Conservation (phyloP, 1,139 yeast species). For the Pichia kudriavzevii region DNA sequence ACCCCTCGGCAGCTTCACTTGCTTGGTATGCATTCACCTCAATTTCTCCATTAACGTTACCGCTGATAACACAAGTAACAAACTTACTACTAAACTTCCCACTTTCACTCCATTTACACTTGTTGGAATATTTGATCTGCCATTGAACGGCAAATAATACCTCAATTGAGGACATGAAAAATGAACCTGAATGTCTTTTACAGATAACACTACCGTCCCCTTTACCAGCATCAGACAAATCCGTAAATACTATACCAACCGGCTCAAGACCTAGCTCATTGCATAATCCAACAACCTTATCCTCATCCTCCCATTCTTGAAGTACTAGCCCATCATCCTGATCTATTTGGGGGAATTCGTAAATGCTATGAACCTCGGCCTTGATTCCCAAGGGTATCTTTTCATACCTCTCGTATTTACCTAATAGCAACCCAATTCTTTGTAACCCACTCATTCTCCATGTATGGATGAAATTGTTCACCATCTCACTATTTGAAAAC, state of each 20-base stretch:
- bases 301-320: constrained; percentile 53
- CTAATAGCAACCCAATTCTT: constrained; percentile 79
- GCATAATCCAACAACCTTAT: constrained; percentile 50
- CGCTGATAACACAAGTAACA: constrained; percentile 88
- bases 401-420: constrained; percentile 69
- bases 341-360: constrained; percentile 86
- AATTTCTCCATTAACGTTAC: constrained; percentile 78
- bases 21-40: constrained; percentile 91
- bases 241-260: constrained; percentile 85
- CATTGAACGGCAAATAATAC: constrained; percentile 76
- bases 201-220: constrained; percentile 86
- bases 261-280: constrained; percentile 53
- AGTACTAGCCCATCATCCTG: constrained; percentile 80
- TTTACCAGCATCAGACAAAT: constrained; percentile 77
- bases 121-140: constrained; percentile 63
- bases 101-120: constrained; percentile 55
- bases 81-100: constrained; percentile 79
- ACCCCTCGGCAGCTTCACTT: constrained; percentile 77
- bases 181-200: constrained; percentile 88
- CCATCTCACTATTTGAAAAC: constrained; percentile 62
- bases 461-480: constrained; percentile 76
- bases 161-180: constrained; percentile 81
- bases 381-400: constrained; percentile 88
- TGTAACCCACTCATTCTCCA: constrained; percentile 91
- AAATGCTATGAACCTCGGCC: constrained; percentile 88